Percentiles rank a stretch among this genome's conserved stretches.
phyloP scores from a whole-genome alignment of 2,329 filamentous ascomycete species.

The Parastagonospora nodorum region DNA sequence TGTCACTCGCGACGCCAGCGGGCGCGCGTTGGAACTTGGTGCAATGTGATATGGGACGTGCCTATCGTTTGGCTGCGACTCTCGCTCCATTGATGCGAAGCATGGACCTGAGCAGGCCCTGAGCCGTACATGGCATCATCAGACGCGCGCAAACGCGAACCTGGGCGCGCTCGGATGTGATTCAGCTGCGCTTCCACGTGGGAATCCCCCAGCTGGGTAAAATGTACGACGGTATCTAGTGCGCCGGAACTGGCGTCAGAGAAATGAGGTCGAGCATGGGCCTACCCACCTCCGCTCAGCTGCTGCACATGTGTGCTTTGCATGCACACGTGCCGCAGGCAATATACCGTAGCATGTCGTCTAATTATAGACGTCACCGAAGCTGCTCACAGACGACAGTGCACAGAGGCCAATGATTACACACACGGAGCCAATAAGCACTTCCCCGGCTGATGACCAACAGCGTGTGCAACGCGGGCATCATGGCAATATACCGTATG shows the following conservation, averaged over 20 bases:
- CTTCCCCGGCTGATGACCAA: conserved; percentile 14
- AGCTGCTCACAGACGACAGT: neutral
- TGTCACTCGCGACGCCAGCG: conserved; percentile 20
- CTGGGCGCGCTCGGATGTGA: conserved; percentile 6
- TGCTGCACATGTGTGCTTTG: conserved; percentile 32
- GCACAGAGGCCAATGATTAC: conserved; percentile 16
- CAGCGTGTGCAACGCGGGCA: conserved; percentile 10
- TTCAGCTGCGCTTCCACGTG: conserved; percentile 38
- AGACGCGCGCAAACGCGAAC: conserved; percentile 2
- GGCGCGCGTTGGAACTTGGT: neutral
- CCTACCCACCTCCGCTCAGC: conserved; percentile 14
- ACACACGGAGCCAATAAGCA: conserved; percentile 32
- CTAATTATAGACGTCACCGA: conserved; percentile 39
- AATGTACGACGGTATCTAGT: conserved; percentile 21
- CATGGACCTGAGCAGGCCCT: neutral
- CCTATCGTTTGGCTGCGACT: neutral
- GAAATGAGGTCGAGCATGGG: conserved; percentile 28
- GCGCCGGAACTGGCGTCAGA: conserved; percentile 27
- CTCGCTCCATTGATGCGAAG: neutral
- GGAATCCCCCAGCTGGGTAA: conserved; percentile 33
- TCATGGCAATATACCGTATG: conserved; percentile 16
- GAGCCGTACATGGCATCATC: conserved; percentile 5
- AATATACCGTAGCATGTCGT: conserved; percentile 27
- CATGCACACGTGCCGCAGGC: conserved; percentile 42
- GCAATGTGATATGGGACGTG: neutral